A percentile compares a stretch with the other conserved stretches of the same genome.
phyloP scores from a whole-genome alignment of 1,284 basidiomycete genomes.

The Microbotryum saponariae region DNA sequence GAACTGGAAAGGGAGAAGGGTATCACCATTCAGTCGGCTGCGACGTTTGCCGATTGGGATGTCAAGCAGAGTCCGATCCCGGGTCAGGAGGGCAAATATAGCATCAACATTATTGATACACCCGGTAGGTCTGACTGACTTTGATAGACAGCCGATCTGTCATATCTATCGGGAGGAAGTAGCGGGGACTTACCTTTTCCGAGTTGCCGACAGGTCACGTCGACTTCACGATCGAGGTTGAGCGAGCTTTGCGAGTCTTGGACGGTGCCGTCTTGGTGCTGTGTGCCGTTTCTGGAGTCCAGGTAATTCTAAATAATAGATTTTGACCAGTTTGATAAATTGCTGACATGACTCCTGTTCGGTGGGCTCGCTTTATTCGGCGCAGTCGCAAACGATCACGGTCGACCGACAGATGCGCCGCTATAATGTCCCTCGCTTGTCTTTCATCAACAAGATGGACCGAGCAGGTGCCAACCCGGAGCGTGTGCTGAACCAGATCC shows the following conservation, averaged over 20 bases:
- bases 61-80: conserved; percentile 39
- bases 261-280: conserved; percentile 95
- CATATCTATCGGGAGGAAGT: too few relatives aligned
- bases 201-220: conserved; percentile 64
- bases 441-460: conserved; percentile 99
- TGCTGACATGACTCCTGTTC: too few relatives aligned
- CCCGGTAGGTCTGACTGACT: conserved; percentile 54
- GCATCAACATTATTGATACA: conserved; percentile 98
- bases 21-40: conserved; percentile 97
- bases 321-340: too few relatives aligned
- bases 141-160: background rate
- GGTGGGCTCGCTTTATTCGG: background rate
- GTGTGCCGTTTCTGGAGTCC: conserved; percentile 94
- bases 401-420: conserved; percentile 98
- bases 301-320: conserved; percentile 48
- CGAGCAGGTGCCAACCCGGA: conserved; percentile 94
- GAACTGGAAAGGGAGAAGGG: conserved; percentile 98
- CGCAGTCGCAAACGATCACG: conserved; percentile 91
- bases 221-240: conserved; percentile 99
- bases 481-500: conserved; percentile 87
- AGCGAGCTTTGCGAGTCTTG: conserved; percentile 88
- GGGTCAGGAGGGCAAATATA: conserved; percentile 66
- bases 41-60: conserved; percentile 96
- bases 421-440: conserved; percentile 89
- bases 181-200: too few relatives aligned